These are phyloP conservation scores for Oryza glaberrima DNA, from an alignment of 176 grass and related monocot species.

Conservation along the genomic window DNA sequence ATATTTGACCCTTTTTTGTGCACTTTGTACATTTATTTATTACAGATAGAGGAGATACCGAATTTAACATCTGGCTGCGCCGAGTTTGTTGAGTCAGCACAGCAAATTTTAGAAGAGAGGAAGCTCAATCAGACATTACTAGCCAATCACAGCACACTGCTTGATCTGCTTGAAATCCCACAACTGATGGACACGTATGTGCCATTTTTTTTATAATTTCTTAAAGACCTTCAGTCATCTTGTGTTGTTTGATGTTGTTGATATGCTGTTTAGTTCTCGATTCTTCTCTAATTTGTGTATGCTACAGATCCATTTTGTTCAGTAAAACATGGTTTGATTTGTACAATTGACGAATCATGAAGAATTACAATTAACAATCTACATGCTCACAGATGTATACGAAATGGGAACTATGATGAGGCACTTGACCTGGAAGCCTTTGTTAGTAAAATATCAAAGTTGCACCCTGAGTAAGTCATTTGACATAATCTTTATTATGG, in stretches of 20 bases:
- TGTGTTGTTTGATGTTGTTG: not conserved
- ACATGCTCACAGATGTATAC: slow-evolving; percentile 72
- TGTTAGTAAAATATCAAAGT: slow-evolving; percentile 82
- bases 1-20: slow-evolving; percentile 35
- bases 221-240: not conserved
- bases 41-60: slow-evolving; percentile 97
- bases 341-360: slow-evolving; percentile 15
- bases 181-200: slow-evolving; percentile 98
- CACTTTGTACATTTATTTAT: slow-evolving; percentile 37
- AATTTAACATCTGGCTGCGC: slow-evolving; percentile 97
- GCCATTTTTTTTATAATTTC: slow-evolving; percentile 34
- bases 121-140: slow-evolving; percentile 97
- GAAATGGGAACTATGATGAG: slow-evolving; percentile 99
- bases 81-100: slow-evolving; percentile 93
- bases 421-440: slow-evolving; percentile 99
- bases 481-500: slow-evolving; percentile 29
- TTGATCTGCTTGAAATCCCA: slow-evolving; percentile 97
- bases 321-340: slow-evolving; percentile 22
- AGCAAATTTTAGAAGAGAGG: slow-evolving; percentile 97
- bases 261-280: slow-evolving; percentile 30
- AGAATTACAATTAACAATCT: slow-evolving; percentile 13
- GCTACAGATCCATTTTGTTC: not conserved
- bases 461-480: slow-evolving; percentile 85
- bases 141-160: slow-evolving; percentile 89
- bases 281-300: not conserved